phyloP scores from a whole-genome alignment of 2,329 filamentous ascomycete species.

The Penicillium sp. region DNA sequence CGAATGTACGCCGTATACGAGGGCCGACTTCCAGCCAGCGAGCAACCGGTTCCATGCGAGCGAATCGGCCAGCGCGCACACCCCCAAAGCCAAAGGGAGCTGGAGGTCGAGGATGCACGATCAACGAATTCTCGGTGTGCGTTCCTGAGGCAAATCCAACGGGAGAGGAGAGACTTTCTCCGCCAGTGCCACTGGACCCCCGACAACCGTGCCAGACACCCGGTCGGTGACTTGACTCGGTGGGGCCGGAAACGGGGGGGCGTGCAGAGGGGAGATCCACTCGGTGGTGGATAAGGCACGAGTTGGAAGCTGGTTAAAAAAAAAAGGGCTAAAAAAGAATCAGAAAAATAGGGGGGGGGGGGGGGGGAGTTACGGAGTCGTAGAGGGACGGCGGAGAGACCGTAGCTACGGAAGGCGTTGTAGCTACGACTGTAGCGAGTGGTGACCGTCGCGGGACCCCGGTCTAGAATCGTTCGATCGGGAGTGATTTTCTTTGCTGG shows the following conservation, averaged over 20 bases:
- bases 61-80: conserved; percentile 4
- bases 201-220: no score
- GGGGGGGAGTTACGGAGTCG: no score
- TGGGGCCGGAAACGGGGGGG: conserved; percentile 1
- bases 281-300: not conserved
- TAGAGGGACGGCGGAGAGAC: no score
- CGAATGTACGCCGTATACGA: not conserved
- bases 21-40: not conserved
- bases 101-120: not conserved
- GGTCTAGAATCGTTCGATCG: not conserved
- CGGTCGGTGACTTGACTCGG: not conserved
- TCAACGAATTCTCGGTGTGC: not conserved
- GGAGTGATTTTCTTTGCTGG: not conserved
- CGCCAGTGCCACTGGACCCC: no score
- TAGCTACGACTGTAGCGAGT: no score
- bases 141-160: no score
- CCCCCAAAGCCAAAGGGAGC: not conserved
- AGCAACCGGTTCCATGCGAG: not conserved
- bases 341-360: not conserved
- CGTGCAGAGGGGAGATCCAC: not conserved
- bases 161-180: not conserved
- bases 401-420: not conserved
- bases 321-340: not conserved
- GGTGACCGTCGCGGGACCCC: no score
- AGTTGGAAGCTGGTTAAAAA: not conserved